Conservation (phyloP, 257 asterid species). For the Solanum megistacrolobum region DNA sequence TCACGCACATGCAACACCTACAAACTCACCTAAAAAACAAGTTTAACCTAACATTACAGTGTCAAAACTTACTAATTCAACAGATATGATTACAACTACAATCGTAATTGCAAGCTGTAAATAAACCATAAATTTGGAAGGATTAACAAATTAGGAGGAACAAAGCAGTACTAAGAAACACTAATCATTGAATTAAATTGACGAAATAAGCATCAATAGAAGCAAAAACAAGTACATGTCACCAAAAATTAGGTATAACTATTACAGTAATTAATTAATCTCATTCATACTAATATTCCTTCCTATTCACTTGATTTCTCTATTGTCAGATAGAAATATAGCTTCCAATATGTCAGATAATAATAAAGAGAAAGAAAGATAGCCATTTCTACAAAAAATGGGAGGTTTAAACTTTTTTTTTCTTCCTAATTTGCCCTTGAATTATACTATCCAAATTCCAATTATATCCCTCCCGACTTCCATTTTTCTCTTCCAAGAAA, state of each 20-base stretch:
- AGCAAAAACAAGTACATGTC: neutral
- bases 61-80: neutral
- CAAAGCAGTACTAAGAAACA: neutral
- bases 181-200: neutral
- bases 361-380: neutral
- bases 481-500: neutral
- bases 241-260: neutral
- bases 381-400: conserved; percentile 24
- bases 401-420: neutral
- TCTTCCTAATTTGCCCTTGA: conserved; percentile 10
- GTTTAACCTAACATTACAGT: neutral
- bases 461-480: conserved; percentile 15
- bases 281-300: neutral
- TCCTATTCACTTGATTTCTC: neutral
- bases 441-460: conserved; percentile 7
- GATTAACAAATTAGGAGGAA: neutral
- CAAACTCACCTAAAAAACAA: neutral
- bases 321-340: neutral
- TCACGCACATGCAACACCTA: neutral
- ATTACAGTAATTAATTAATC: neutral
- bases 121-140: neutral
- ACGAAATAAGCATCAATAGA: neutral
- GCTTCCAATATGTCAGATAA: neutral
- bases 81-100: neutral
- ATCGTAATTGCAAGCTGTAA: neutral